Evolutionary conservation across 345 rosid species (phyloP), one percentile per base, ranked within the genome.

Genomic region (Trapa bicornis): DNA sequence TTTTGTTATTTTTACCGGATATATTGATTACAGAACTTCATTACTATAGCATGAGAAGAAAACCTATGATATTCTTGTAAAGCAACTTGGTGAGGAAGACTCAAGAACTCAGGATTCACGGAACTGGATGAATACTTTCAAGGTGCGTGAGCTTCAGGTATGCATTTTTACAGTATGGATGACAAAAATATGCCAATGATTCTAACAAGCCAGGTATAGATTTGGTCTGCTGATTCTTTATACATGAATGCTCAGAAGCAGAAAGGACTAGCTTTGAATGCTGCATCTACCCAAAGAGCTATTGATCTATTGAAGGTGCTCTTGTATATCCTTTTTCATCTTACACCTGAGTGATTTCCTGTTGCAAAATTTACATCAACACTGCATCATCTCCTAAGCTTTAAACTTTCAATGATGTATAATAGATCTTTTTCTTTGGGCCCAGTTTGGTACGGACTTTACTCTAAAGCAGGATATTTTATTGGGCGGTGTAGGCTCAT

Each of bases 21-120:
- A 48, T 47, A 33, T 38, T 61, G 68, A 54, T 67, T 60, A 63
- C 53, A 32, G 58, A 14, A 58, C 33, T 57, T 73, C 75, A 53
- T 56, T 74, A 45, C 76, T 3, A 5, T 85, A 95, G 99, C 96
- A 95, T 74, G 99, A 95, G 85, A 89, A 89, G 94, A 95, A 89
- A 77, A 95, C 99, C 5, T 85, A 91, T 73, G 96, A 91, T 75
- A 95, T 95, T 61, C 99, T 95, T 63, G 94, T 85, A 63, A 95
- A 95, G 74, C 98, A 89, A 75, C 90, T 95, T 53, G 99, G 99
- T 65, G 98, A 89, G 67, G 90, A 91, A 65, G 99, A 95, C 81
- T 86, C 97, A 2, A 83, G 99, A 75, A 89, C 99, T n/a, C 80
- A 70, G 37, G 99, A 95, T 77, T 95, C 99, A 6, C 81, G 79